Evolutionary conservation across 2,329 filamentous ascomycete species (phyloP), one percentile per base, ranked within the genome.

Genomic region (Hymenoscyphus repandus): DNA sequence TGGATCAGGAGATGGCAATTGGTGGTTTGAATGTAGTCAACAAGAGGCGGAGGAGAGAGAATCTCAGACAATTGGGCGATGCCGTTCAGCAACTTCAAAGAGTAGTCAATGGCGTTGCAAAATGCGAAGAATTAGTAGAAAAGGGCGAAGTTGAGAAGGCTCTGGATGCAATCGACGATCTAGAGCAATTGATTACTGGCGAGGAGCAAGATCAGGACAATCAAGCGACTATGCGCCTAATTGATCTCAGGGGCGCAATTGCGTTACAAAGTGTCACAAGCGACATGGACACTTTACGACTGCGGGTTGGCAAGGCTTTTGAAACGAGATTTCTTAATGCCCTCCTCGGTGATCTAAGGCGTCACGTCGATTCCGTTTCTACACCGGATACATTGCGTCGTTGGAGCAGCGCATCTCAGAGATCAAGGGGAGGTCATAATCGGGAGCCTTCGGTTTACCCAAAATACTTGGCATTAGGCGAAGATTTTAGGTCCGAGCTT

Each of bases 1-100:
- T 99, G 5, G 93, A 99, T 64, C 77, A 86, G 50, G 90, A 96
- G 60, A 89, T 97, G 68, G 92, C 90, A 1, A 73, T 89, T 2
- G 88, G 83, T 30, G 93, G 93, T 0, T 69, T 99, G 30, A 85
- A 93, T 59, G 85, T 96, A 49, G 85, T 96, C 3, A 86, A 91
- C 54, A 84, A 95, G 66, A 82, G 89, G 58, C 81, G 87, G 46
- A 80, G 89, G 47, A 80, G 86, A 60, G 88, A 95, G 60, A 99
- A 99, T 63, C 71, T 97, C 4, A 80, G 85, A 51, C 88, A 89
- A 66, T 74, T 99, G 13, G 85, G 87, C 30, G 83, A 90, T 64
- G 88, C 91, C 1, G 87, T 96, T 2, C 77, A 85, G 59, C 93
- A 99, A 66, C 76, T 99, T 20, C 83, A 85, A 57, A 79, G 83